phyloP scores from a whole-genome alignment of 2,329 filamentous ascomycete species.

The Pyrenochaeta sp. region DNA sequence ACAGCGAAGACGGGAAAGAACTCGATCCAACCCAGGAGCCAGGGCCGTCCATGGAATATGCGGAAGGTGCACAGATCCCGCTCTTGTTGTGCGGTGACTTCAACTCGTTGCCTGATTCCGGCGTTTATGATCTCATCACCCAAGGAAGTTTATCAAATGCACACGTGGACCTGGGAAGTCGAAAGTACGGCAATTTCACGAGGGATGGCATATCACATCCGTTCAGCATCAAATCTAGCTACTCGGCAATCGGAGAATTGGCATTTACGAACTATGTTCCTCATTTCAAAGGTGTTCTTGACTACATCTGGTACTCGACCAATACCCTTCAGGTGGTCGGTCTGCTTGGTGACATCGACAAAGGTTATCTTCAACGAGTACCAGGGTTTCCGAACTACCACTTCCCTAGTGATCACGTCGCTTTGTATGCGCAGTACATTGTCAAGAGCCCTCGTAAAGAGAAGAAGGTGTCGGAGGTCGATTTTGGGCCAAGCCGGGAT shows the following conservation, averaged over 20 bases:
- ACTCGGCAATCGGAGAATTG: slow-evolving; percentile 83
- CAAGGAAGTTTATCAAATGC: slow-evolving; percentile 79
- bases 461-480: slow-evolving; percentile 57
- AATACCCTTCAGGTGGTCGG: slow-evolving; percentile 86
- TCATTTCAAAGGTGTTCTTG: slow-evolving; percentile 88
- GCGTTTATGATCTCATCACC: slow-evolving; percentile 89
- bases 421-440: slow-evolving; percentile 87
- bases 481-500: slow-evolving; percentile 47
- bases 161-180: slow-evolving; percentile 80
- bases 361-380: slow-evolving; percentile 82
- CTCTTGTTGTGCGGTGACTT: slow-evolving; percentile 94
- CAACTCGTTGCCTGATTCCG: slow-evolving; percentile 87
- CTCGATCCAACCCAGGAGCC: slow-evolving; percentile 69
- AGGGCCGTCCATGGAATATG: slow-evolving; percentile 85
- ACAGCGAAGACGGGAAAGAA: slow-evolving; percentile 58
- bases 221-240: slow-evolving; percentile 91
- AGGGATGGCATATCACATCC: slow-evolving; percentile 91
- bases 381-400: slow-evolving; percentile 94
- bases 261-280: slow-evolving; percentile 97
- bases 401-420: slow-evolving; percentile 92
- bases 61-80: slow-evolving; percentile 85
- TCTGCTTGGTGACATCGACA: slow-evolving; percentile 85
- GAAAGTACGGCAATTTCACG: slow-evolving; percentile 93
- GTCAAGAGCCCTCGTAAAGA: slow-evolving; percentile 86
- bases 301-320: slow-evolving; percentile 98